Percentiles rank a stretch among this genome's conserved stretches.
These are phyloP conservation scores for Incumbomyces delicatus DNA, from an alignment of 2,329 filamentous ascomycete species.

Conservation along the genomic window DNA sequence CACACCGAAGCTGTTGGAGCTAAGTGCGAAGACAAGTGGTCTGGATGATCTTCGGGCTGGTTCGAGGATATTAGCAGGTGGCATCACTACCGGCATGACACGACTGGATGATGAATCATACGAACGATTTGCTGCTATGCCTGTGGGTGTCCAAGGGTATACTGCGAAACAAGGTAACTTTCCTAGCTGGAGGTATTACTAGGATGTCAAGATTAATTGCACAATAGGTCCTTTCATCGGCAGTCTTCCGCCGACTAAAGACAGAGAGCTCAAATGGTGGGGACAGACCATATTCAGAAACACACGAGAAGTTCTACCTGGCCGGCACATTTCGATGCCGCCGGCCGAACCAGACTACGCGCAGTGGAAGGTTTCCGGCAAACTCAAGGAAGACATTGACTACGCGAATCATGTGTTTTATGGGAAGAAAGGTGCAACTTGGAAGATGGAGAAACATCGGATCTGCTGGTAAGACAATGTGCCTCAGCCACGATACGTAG, in stretches of 20 bases:
- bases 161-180: conserved; percentile 26
- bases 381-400: conserved; percentile 50
- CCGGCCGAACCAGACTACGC: conserved; percentile 48
- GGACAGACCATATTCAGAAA: conserved; percentile 52
- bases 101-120: conserved; percentile 32
- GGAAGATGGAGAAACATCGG: conserved; percentile 53
- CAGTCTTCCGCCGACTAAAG: conserved; percentile 44
- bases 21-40: conserved; percentile 33
- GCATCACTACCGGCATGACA: conserved; percentile 40
- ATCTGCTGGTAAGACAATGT: conserved; percentile 52
- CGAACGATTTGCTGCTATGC: conserved; percentile 31
- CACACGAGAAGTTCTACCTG: conserved; percentile 43
- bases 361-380: conserved; percentile 51
- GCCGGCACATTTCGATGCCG: conserved; percentile 47
- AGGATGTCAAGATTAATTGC: not conserved
- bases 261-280: conserved; percentile 48
- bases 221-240: conserved; percentile 46
- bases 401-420: conserved; percentile 50
- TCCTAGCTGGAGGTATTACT: not conserved
- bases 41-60: conserved; percentile 40
- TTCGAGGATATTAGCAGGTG: conserved; percentile 38
- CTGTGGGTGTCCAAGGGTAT: conserved; percentile 38
- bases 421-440: conserved; percentile 44
- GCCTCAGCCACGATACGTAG: conserved; percentile 7
- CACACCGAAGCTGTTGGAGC: conserved; percentile 30